Percentiles rank a stretch among this genome's conserved stretches.
These are phyloP conservation scores for Passalora sequoiae DNA, from an alignment of 2,329 filamentous ascomycete genomes.

Conservation along the genomic window DNA sequence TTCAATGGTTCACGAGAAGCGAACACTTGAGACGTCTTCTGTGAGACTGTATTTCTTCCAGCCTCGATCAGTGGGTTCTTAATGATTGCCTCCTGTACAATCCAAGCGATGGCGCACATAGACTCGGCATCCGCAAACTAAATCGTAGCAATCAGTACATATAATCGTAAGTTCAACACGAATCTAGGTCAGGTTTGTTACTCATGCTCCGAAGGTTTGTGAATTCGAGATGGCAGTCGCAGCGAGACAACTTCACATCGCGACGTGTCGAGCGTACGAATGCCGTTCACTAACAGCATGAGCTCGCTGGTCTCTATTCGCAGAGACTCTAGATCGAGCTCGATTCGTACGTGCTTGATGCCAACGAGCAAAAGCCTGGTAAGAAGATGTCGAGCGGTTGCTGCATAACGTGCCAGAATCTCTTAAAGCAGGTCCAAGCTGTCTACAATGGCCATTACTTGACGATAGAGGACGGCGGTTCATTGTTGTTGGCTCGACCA, in stretches of 20 bases:
- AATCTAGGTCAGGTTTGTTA: slow-evolving; percentile 14
- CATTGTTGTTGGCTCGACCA: too few species aligned
- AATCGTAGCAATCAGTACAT: too few species aligned
- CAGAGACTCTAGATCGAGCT: slow-evolving; percentile 2
- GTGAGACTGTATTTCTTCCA: slow-evolving; percentile 20
- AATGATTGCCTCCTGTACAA: slow-evolving; percentile 16
- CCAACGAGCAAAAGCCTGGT: slow-evolving; percentile 1
- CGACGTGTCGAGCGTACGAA: neutral
- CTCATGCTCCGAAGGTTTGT: neutral
- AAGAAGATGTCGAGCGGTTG: neutral
- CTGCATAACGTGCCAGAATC: slow-evolving; percentile 1
- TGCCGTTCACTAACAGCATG: neutral
- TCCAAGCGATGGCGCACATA: slow-evolving; percentile 15
- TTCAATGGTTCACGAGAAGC: slow-evolving; percentile 21
- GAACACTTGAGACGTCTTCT: slow-evolving; percentile 23
- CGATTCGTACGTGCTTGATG: neutral
- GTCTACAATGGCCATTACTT: too few species aligned
- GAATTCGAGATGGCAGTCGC: neutral
- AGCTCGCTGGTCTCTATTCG: slow-evolving; percentile 1
- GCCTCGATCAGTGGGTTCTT: slow-evolving; percentile 9
- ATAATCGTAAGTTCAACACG: too few species aligned
- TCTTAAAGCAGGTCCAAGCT: slow-evolving; percentile 9
- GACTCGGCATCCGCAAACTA: too few species aligned
- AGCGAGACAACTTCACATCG: neutral
- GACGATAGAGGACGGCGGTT: too few species aligned